Conservation (phyloP, 192 early-diverging fungal genomes). For the Spizellomyces punctatus region DNA sequence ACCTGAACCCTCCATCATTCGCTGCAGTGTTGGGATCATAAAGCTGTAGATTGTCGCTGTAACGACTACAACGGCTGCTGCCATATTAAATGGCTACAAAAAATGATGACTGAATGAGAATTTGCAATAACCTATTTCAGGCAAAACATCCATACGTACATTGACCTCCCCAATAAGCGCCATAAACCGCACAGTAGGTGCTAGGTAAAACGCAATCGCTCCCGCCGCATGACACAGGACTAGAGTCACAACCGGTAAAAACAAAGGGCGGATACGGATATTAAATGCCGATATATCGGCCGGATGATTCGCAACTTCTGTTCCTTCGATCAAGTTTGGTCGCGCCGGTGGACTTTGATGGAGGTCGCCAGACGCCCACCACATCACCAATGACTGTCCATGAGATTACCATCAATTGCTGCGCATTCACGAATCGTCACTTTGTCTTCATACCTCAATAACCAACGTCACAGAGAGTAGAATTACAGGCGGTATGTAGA, state of each 20-base stretch:
- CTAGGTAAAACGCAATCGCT: constrained; percentile 24
- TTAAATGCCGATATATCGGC: constrained; percentile 24
- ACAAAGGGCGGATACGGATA: constrained; percentile 28
- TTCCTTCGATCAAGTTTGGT: constrained; percentile 6
- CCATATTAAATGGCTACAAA: constrained; percentile 25
- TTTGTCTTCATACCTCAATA: constrained; percentile 37
- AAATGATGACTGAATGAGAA: not conserved
- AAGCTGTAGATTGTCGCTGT: constrained; percentile 21
- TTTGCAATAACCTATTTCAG: not conserved
- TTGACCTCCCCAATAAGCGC: constrained; percentile 13
- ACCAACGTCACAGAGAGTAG: constrained; percentile 72
- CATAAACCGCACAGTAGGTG: constrained; percentile 16
- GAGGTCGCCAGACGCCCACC: constrained; percentile 16
- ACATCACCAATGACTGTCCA: constrained; percentile 5
- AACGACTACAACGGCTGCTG: constrained; percentile 6
- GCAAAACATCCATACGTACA: constrained; percentile 7
- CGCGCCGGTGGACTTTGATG: not conserved
- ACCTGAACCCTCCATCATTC: constrained; percentile 36
- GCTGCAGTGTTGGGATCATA: constrained; percentile 33
- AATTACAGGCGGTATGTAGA: constrained; percentile 85
- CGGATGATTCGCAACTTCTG: not conserved
- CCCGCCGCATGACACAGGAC: constrained; percentile 28
- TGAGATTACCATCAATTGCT: not conserved
- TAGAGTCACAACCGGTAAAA: constrained; percentile 26
- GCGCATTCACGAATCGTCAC: not conserved